Conservation (phyloP, 352 stramenopile genomes). For the Globisporangium echinulatum region DNA sequence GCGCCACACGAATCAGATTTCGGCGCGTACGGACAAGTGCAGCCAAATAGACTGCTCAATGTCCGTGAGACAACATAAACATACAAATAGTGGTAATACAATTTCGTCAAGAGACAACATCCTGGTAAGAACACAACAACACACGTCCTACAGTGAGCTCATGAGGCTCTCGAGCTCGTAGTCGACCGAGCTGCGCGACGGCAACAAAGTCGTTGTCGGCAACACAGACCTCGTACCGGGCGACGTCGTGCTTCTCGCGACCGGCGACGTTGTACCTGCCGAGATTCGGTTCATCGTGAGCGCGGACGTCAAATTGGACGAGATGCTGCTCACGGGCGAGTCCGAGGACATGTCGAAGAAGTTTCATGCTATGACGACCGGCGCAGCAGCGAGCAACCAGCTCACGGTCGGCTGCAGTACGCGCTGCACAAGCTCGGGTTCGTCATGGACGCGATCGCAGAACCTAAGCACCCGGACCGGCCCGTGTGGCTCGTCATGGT, state of each 20-base stretch:
- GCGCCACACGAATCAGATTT: no score
- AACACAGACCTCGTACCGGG: conserved; percentile 69
- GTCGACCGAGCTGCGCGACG: conserved; percentile 57
- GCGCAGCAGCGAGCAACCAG: conserved; percentile 56
- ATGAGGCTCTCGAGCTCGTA: conserved; percentile 56
- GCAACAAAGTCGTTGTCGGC: conserved; percentile 52
- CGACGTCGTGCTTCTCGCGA: conserved; percentile 85
- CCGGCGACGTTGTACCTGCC: conserved; percentile 92
- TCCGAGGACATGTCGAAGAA: conserved; percentile 77
- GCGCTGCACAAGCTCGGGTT: conserved; percentile 94
- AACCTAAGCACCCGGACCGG: conserved; percentile 62
- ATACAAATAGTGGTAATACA: no score
- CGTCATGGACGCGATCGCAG: conserved; percentile 81
- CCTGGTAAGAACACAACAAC: no score
- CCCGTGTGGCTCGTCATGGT: conserved; percentile 90
- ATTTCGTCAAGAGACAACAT: no score
- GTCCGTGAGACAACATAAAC: no score
- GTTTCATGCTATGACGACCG: conserved; percentile 15
- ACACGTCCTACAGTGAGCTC: conserved; percentile 16
- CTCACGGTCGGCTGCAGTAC: conserved; percentile 83
- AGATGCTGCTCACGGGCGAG: conserved; percentile 94
- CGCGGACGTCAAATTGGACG: conserved; percentile 85
- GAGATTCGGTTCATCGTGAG: conserved; percentile 89
- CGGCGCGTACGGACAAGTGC: no score
- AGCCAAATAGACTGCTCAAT: no score